Base-by-base conservation (phyloP, 2,329 filamentous ascomycete species). In the Sclerotinia trifoliorum region DNA sequence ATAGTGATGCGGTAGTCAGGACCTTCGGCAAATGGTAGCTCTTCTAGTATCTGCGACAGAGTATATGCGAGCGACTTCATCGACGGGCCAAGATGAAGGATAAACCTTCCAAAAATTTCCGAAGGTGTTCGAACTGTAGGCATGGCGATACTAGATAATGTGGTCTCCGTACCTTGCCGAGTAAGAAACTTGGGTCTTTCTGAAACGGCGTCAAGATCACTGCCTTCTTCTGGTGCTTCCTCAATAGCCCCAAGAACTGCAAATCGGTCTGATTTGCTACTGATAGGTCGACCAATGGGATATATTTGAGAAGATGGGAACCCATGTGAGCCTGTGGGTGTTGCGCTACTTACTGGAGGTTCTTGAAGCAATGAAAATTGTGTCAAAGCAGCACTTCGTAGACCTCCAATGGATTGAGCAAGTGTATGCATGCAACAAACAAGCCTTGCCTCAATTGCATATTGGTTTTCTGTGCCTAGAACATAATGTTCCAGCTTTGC, bases 11-110 rank as follows among this genome's bases (percentile, higher is more conserved):
- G 83, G 70, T 88, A 88, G 39, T 88, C 83, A 0, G 90, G 87
- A 0, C 85, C 84, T 17, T 86, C 81, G 6, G 88, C 88, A 78
- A 96, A 98, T 0, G 94, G 93, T 1, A 96, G 85, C 70, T 97
- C 93, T 65, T 92, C 89, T 10, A 99, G 86, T 13, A 96, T 93
- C 76, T 96, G 90, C 15, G 93, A 92, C 51, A 99, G 80, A 0
- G 95, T 98, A 74, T 91, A 95, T 3, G 93, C 92, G n/a, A 99
- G 81, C 0, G 94, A 97, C 78, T 97, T 96, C 88, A 97, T 96
- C 0, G 94, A 95, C 1, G 95, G 95, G 0, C 95, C 95, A 29
- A 99, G 83, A 72, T 95, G 88, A 26, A 86, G 83, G 69, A 99
- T 97, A 78, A 98, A 99, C 6, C 94, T 84, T 15, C 93, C 88